Conservation (phyloP, 805 yeast genomes). For the Nakazawaea anatomiae region DNA sequence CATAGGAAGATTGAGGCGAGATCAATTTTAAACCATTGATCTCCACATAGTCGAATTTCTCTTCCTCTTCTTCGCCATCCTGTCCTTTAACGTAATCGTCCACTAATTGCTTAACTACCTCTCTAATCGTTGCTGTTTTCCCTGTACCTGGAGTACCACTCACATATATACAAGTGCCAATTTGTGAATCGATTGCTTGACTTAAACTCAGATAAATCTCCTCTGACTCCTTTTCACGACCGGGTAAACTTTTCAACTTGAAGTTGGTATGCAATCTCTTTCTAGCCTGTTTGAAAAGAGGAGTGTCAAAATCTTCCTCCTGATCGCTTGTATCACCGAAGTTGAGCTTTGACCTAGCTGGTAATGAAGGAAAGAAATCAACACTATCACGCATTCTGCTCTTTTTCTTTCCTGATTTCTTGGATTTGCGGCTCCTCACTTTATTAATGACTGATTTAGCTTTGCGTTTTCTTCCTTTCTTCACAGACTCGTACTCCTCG, state of each 20-base stretch:
- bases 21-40: constrained; percentile 86
- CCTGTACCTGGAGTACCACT: constrained; percentile 99
- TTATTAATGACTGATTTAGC: background rate
- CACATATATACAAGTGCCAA: constrained; percentile 82
- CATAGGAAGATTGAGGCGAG: constrained; percentile 78
- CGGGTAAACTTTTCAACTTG: constrained; percentile 56
- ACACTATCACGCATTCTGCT: constrained; percentile 10
- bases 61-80: constrained; percentile 19
- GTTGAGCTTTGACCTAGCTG: constrained; percentile 7
- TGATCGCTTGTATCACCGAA: constrained; percentile 11
- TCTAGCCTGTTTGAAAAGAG: constrained; percentile 30
- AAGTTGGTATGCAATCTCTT: constrained; percentile 31
- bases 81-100: constrained; percentile 16
- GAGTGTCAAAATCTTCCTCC: constrained; percentile 17
- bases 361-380: constrained; percentile 8
- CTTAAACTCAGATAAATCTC: constrained; percentile 64
- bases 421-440: constrained; percentile 1
- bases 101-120: constrained; percentile 68
- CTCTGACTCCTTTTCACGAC: constrained; percentile 80
- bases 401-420: constrained; percentile 3
- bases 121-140: constrained; percentile 88
- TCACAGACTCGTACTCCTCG: constrained; percentile 8
- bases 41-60: constrained; percentile 67
- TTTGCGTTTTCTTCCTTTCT: constrained; percentile 4
- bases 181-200: constrained; percentile 58